phyloP scores from a whole-genome alignment of 1,284 basidiomycete genomes.

The Cerioporus squamosus region DNA sequence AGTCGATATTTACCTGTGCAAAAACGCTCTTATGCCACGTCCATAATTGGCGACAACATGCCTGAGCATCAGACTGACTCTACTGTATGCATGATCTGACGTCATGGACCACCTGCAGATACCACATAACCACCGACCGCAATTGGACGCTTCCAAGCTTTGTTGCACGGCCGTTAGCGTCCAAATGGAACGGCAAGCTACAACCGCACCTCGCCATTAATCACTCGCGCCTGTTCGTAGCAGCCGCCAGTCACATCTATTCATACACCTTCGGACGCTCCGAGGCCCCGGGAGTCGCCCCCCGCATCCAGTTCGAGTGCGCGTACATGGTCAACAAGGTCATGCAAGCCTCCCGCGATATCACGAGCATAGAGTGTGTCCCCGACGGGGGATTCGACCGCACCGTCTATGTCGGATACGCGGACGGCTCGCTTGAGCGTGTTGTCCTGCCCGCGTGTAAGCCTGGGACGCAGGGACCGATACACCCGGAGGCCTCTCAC shows the following conservation, averaged over 20 bases:
- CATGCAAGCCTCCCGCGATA: constrained; percentile 48
- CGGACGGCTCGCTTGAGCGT: constrained; percentile 60
- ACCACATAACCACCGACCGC: constrained; percentile 56
- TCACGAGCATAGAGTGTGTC: constrained; percentile 54
- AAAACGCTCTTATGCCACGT: no score
- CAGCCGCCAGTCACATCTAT: constrained; percentile 61
- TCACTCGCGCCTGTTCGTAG: constrained; percentile 60
- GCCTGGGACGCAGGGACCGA: constrained; percentile 20
- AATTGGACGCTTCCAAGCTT: constrained; percentile 60
- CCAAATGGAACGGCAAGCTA: constrained; percentile 60
- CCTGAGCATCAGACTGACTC: no score
- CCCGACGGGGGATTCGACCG: constrained; percentile 53
- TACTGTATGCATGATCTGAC: neutral
- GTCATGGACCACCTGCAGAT: constrained; percentile 33
- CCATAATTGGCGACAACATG: no score
- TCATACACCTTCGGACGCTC: constrained; percentile 57
- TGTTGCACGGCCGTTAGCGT: constrained; percentile 69
- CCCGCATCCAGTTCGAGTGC: constrained; percentile 55
- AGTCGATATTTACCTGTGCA: no score
- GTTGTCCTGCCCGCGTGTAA: constrained; percentile 41
- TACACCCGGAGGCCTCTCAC: constrained; percentile 22
- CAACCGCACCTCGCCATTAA: constrained; percentile 67
- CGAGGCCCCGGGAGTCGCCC: constrained; percentile 35
- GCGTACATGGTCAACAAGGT: constrained; percentile 45
- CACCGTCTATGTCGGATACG: constrained; percentile 63